Evolutionary conservation across 2,329 filamentous ascomycete genomes (phyloP).

Genomic region (Helminthosporium solani): DNA sequence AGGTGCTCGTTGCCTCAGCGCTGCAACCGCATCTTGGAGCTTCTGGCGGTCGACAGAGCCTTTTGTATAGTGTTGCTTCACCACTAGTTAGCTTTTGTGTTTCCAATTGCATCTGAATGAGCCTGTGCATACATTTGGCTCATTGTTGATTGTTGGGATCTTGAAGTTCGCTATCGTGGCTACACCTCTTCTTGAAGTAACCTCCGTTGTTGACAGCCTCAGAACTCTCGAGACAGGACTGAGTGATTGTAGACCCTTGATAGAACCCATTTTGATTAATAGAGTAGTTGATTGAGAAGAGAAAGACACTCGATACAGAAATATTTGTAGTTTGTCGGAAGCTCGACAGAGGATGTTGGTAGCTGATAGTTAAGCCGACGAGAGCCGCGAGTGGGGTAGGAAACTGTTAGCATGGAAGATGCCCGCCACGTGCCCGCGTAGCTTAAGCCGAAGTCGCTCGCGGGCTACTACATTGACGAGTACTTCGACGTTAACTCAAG

Average conservation of each 20-base stretch:
- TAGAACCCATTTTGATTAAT: conserved; percentile 31
- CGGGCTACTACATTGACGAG: no score
- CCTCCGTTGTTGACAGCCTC: conserved; percentile 22
- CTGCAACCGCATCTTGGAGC: conserved; percentile 71
- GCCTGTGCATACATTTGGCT: conserved; percentile 76
- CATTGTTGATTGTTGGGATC: conserved; percentile 82
- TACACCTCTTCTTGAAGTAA: conserved; percentile 33
- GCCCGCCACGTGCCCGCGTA: no score
- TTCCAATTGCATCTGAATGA: background rate
- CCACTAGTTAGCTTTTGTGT: background rate
- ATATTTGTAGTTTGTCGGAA: conserved; percentile 12
- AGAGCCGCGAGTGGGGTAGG: conserved; percentile 17
- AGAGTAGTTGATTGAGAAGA: background rate
- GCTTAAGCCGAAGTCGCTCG: conserved; percentile 1
- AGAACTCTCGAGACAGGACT: conserved; percentile 30
- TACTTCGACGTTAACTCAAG: no score
- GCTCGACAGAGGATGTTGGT: conserved; percentile 1
- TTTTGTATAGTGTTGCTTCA: conserved; percentile 83
- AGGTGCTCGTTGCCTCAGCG: conserved; percentile 66
- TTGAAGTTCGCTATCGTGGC: conserved; percentile 80
- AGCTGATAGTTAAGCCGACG: conserved; percentile 16
- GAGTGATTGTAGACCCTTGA: conserved; percentile 34
- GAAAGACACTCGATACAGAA: conserved; percentile 1
- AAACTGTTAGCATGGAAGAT: no score
- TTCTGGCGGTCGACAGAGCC: conserved; percentile 76